A percentile compares a stretch with the other conserved stretches of the same genome.
Evolutionary conservation across 192 early-diverging fungal genomes (phyloP).

Genomic region (Pilaira anomala): DNA sequence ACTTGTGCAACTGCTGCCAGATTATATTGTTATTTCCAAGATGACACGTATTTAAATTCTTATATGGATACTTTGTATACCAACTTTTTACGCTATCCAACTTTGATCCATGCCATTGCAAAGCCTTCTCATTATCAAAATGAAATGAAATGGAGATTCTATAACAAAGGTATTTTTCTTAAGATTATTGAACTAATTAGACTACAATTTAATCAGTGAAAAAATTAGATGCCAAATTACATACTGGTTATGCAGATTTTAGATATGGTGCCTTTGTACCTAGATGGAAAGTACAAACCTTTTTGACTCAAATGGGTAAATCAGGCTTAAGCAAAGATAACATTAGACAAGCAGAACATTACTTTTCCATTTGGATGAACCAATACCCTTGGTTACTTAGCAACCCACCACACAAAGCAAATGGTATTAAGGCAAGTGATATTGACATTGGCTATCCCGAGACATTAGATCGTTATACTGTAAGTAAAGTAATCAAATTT

Average conservation of each 20-base stretch:
- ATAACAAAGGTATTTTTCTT: constrained; percentile 41
- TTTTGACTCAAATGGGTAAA: constrained; percentile 51
- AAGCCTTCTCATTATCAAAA: constrained; percentile 48
- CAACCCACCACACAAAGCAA: constrained; percentile 39
- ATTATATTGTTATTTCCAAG: constrained; percentile 57
- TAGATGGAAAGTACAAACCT: constrained; percentile 44
- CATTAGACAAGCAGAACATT: constrained; percentile 46
- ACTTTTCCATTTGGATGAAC: constrained; percentile 60
- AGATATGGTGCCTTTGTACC: constrained; percentile 50
- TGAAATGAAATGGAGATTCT: constrained; percentile 50
- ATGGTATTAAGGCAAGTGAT: constrained; percentile 40
- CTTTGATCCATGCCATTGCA: constrained; percentile 52
- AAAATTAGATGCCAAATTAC: constrained; percentile 42
- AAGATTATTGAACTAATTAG: too few species aligned
- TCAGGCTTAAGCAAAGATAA: constrained; percentile 45
- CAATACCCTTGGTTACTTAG: constrained; percentile 56
- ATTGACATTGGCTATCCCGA: constrained; percentile 10
- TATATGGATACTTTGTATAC: constrained; percentile 56
- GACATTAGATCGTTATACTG: constrained; percentile 9
- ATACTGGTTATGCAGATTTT: constrained; percentile 54
- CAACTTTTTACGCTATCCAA: constrained; percentile 52
- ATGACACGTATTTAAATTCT: constrained; percentile 48
- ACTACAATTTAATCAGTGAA: neutral
- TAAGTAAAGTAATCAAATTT: neutral
- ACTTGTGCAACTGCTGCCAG: constrained; percentile 49